Evolutionary conservation across 345 rosid genomes (phyloP), one percentile per base, ranked within the genome.

Genomic region (Hibiscus mutabilis): DNA sequence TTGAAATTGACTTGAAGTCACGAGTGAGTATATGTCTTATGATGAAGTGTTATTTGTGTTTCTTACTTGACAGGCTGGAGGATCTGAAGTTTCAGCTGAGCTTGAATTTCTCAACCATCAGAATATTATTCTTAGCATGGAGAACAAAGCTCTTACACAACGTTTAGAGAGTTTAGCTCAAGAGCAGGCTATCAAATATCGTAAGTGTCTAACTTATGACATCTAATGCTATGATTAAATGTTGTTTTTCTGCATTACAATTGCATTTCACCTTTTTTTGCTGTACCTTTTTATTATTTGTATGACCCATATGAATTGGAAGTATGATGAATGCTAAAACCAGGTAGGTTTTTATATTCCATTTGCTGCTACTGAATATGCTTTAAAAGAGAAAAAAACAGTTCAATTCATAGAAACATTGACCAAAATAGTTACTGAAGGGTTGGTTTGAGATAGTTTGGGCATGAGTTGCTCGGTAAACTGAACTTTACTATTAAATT

Each of bases 61-160:
- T 56, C 7, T 52, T 11, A 44, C 63, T 57, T 9, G 68, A 62
- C 79, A 93, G 98, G 98, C 81, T 40, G 96, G 91, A 78, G 97
- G 88, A 18, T 80, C 92, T 66, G 90, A 89, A 70, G 87, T 78
- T 79, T 84, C 97, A 55, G 98, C 96, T 25, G 94, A 88, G 81
- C 93, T 93, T 79, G 94, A 89, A 71, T 93, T 91, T 82, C 85
- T 88, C 55, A 87, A 91, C 84, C 94, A 88, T 81, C 81, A 83
- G 69, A 86, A 81, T 80, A 94, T 89, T 77, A 89, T 89, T 77
- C 79, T 91, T 65, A 85, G 86, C 85, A 79, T 93, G 97, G 98
- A 93, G 81, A 91, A 91, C 80, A 90, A 87, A 84, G 86, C 97
- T 58, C 86, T 93, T 63, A 87, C 87, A 82, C 94, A 87, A 59